These are phyloP conservation scores for Claviceps fusiformis DNA, from an alignment of 2,329 filamentous ascomycete genomes.

Conservation along the genomic window DNA sequence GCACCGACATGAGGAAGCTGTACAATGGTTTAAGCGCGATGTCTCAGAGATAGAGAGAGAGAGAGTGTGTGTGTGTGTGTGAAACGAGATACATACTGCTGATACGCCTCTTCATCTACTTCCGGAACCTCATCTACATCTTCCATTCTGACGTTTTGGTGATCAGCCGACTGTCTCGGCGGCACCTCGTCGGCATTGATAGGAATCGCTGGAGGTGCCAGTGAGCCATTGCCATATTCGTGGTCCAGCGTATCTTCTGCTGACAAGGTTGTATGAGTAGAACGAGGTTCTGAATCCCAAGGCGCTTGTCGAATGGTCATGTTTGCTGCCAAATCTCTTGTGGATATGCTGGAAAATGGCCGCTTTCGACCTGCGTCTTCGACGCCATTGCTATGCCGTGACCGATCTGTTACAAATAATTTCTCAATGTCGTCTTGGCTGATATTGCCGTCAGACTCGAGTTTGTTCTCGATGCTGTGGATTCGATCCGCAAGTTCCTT, in stretches of 20 bases:
- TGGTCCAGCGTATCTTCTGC: conserved; percentile 18
- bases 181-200: conserved; percentile 25
- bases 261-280: conserved; percentile 27
- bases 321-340: conserved; percentile 26
- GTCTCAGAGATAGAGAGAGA: not conserved
- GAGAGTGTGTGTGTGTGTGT: not conserved
- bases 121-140: conserved; percentile 2
- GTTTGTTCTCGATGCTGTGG: conserved; percentile 67
- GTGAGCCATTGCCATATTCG: conserved; percentile 25
- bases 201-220: conserved; percentile 32
- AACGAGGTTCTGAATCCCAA: conserved; percentile 35
- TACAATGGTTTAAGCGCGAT: not conserved
- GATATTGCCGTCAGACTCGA: conserved; percentile 37
- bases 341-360: conserved; percentile 34
- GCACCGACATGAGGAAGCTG: conserved; percentile 51
- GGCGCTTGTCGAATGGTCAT: conserved; percentile 27
- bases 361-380: conserved; percentile 28
- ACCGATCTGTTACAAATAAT: conserved; percentile 22
- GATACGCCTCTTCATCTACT: conserved; percentile 31
- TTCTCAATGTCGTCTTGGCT: conserved; percentile 34
- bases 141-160: conserved; percentile 22
- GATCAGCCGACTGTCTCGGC: conserved; percentile 20
- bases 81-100: conserved; percentile 23
- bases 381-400: conserved; percentile 14
- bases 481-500: conserved; percentile 82